Percentiles rank a stretch among this genome's conserved stretches.
Conservation (phyloP, 192 early-diverging fungal genomes). For the Entophlyctis luteolus region DNA sequence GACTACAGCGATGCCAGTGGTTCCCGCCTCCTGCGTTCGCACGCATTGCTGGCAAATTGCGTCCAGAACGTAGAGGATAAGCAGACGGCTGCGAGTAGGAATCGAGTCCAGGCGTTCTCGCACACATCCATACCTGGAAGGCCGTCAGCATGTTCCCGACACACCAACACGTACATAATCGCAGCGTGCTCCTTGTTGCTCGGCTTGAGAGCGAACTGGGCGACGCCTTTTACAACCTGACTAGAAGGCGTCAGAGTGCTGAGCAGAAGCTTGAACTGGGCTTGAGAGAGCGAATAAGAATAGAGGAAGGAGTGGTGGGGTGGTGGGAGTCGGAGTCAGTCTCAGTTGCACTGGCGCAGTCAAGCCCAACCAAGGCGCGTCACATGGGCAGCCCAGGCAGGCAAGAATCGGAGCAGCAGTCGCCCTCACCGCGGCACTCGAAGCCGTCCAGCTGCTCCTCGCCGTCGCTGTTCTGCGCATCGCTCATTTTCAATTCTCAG, state of each 20-base stretch:
- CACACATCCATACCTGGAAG: conserved; percentile 38
- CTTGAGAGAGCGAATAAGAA: background rate
- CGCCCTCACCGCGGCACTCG: conserved; percentile 7
- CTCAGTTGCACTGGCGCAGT: too few species aligned
- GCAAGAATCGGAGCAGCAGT: too few species aligned
- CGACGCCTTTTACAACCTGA: conserved; percentile 39
- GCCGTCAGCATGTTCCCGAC: conserved; percentile 35
- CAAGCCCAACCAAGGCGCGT: too few species aligned
- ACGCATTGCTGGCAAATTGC: conserved; percentile 39
- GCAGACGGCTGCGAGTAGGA: too few species aligned
- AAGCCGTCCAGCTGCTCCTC: conserved; percentile 8
- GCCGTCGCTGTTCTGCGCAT: too few species aligned
- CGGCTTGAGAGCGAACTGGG: conserved; percentile 37
- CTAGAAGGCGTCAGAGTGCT: conserved; percentile 42
- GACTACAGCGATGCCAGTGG: too few species aligned
- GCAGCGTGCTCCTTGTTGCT: background rate
- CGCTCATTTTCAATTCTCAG: too few species aligned
- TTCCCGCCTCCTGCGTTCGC: too few species aligned
- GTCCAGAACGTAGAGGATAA: conserved; percentile 47
- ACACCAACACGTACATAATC: conserved; percentile 38
- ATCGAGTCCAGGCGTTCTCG: too few species aligned
- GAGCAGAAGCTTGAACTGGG: conserved; percentile 46
- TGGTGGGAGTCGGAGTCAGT: too few species aligned
- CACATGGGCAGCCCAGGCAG: too few species aligned
- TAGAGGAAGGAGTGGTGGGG: background rate